A percentile compares a stretch with the other conserved stretches of the same genome.
Conservation (phyloP, 257 asterid genomes). For the Salvia splendens region DNA sequence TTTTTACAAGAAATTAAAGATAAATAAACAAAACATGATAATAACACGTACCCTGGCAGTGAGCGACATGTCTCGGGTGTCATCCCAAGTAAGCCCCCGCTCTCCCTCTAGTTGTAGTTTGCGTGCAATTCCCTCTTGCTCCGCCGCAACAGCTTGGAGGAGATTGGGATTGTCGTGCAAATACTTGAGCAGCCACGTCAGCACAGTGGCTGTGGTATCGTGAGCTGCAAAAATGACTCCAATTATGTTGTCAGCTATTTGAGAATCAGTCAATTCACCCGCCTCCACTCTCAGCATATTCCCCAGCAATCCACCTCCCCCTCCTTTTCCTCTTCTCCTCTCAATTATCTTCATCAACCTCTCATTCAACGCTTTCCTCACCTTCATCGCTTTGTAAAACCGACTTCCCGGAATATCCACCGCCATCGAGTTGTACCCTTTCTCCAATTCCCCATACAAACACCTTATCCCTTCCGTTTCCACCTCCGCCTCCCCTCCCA, state of each 20-base stretch:
- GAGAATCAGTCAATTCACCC: constrained; percentile 49
- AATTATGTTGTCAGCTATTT: constrained; percentile 67
- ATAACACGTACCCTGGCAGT: constrained; percentile 46
- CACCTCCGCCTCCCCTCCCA: constrained; percentile 42
- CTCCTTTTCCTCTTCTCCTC: constrained; percentile 45
- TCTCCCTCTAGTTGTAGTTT: constrained; percentile 34
- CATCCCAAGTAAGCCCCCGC: constrained; percentile 65
- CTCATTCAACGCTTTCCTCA: constrained; percentile 50
- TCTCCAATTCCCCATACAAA: constrained; percentile 51
- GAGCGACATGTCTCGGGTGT: constrained; percentile 58
- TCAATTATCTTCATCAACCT: constrained; percentile 45
- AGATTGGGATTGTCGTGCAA: constrained; percentile 53
- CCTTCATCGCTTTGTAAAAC: constrained; percentile 65
- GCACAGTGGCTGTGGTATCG: constrained; percentile 69
- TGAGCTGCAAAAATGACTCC: constrained; percentile 80
- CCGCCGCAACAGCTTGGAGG: constrained; percentile 45
- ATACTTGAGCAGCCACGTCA: constrained; percentile 74
- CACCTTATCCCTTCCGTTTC: constrained; percentile 47
- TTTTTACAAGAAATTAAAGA: no score
- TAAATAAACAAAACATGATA: no score
- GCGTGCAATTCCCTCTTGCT: constrained; percentile 51
- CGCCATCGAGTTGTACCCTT: constrained; percentile 80
- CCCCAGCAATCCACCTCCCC: constrained; percentile 58
- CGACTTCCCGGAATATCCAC: constrained; percentile 60
- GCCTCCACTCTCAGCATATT: constrained; percentile 37